phyloP scores from a whole-genome alignment of 805 yeast species.

The Saccharomycopsis fodiens region DNA sequence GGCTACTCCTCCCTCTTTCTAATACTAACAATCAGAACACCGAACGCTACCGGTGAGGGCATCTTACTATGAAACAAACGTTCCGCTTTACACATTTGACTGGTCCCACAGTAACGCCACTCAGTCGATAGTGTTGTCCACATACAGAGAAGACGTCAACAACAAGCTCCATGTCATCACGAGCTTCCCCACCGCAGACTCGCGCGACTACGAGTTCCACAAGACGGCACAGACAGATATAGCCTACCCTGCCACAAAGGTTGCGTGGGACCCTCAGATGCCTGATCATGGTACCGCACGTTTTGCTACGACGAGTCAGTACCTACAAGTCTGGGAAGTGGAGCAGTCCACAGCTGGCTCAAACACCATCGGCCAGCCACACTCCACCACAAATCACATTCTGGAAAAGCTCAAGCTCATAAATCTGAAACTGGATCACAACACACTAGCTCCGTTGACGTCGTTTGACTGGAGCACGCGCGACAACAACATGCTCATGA shows the following conservation, averaged over 20 bases:
- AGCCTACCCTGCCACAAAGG: constrained; percentile 61
- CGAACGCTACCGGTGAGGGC: constrained; percentile 3
- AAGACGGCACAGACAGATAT: constrained; percentile 45
- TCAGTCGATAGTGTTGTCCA: constrained; percentile 11
- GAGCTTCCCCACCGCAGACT: background rate
- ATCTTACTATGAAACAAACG: constrained; percentile 11
- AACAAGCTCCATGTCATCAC: constrained; percentile 10
- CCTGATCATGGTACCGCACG: constrained; percentile 29
- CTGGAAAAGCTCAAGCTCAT: constrained; percentile 35
- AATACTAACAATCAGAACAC: too few species aligned
- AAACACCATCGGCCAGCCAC: constrained; percentile 1
- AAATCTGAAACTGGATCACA: constrained; percentile 36
- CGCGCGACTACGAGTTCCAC: constrained; percentile 31
- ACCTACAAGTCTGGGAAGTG: constrained; percentile 51
- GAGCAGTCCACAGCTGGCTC: background rate
- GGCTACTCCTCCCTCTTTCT: too few species aligned
- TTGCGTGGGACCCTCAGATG: constrained; percentile 64
- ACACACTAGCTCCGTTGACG: constrained; percentile 78
- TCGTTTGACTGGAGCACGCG: constrained; percentile 86
- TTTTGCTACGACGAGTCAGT: constrained; percentile 66
- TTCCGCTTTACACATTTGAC: constrained; percentile 16
- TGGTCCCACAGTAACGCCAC: constrained; percentile 8
- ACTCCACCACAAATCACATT: constrained; percentile 22
- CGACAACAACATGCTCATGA: constrained; percentile 64
- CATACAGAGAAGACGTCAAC: constrained; percentile 13